Evolutionary conservation across 441 rosid genomes (phyloP).

Genomic region (Metrosideros polymorpha): DNA sequence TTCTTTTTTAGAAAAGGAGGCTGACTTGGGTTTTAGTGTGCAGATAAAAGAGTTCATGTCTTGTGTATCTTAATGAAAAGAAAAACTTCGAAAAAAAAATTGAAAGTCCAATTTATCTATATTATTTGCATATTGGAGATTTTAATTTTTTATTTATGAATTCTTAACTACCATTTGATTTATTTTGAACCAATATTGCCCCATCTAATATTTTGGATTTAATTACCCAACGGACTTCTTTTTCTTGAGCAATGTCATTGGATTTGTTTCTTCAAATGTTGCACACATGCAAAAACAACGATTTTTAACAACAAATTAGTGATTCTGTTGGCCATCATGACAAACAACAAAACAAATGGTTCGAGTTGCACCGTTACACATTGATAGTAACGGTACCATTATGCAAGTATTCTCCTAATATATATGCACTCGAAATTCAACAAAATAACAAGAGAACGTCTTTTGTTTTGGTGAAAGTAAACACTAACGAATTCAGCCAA

Average conservation of each 20-base stretch:
- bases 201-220: not conserved
- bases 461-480: not conserved
- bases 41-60: not conserved
- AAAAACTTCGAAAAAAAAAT: not conserved
- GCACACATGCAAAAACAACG: not conserved
- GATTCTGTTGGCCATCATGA: too few species aligned
- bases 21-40: not conserved
- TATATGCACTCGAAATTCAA: not conserved
- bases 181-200: not conserved
- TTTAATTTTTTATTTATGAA: not conserved
- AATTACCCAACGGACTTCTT: not conserved
- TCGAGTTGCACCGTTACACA: not conserved
- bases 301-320: too few species aligned
- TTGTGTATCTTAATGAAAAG: not conserved
- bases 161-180: not conserved
- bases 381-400: too few species aligned
- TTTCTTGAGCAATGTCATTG: not conserved
- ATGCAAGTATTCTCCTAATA: too few species aligned
- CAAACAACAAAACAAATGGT: too few species aligned
- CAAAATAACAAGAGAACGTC: not conserved
- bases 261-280: not conserved
- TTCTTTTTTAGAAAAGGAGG: not conserved
- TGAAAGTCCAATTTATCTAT: not conserved
- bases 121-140: not conserved
- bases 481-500: not conserved